Percentiles rank a stretch among this genome's conserved stretches.
Conservation (phyloP, 495 filamentous ascomycete species). For the Aspergillus bridgeri region DNA sequence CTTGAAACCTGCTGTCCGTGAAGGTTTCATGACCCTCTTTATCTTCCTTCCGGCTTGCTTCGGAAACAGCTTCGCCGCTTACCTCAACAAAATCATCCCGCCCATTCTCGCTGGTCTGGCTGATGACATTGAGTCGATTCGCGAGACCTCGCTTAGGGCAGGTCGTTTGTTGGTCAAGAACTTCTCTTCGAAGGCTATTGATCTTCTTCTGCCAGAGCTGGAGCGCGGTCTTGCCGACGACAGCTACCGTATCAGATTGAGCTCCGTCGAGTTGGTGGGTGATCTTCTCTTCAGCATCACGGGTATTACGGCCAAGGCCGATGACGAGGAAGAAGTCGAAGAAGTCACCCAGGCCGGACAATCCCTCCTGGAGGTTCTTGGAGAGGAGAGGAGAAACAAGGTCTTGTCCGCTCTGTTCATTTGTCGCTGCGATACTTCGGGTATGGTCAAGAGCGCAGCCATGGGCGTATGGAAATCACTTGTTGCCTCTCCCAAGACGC, state of each 20-base stretch:
- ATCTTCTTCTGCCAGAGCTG: conserved; percentile 88
- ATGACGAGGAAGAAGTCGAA: conserved; percentile 77
- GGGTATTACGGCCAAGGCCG: conserved; percentile 81
- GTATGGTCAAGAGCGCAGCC: conserved; percentile 84
- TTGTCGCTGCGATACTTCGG: conserved; percentile 95
- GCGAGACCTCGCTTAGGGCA: conserved; percentile 88
- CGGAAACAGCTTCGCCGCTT: conserved; percentile 95
- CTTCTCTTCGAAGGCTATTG: conserved; percentile 90
- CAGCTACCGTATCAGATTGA: conserved; percentile 93
- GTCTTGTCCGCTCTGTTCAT: conserved; percentile 94
- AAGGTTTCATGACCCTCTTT: conserved; percentile 99
- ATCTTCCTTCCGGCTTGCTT: conserved; percentile 99
- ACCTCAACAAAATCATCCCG: conserved; percentile 92
- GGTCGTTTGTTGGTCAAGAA: conserved; percentile 96
- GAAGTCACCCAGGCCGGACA: conserved; percentile 79
- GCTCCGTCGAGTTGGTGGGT: conserved; percentile 94
- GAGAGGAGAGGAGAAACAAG: conserved; percentile 92
- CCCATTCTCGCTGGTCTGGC: conserved; percentile 92
- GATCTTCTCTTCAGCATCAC: conserved; percentile 97
- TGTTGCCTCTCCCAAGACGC: conserved; percentile 84
- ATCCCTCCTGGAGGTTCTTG: conserved; percentile 87
- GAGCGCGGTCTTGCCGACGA: conserved; percentile 94
- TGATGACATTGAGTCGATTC: conserved; percentile 91
- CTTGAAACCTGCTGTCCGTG: conserved; percentile 81
- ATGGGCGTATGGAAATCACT: conserved; percentile 95